Base-by-base conservation (phyloP, 805 yeast genomes). In the Pachysolen tannophilus region DNA sequence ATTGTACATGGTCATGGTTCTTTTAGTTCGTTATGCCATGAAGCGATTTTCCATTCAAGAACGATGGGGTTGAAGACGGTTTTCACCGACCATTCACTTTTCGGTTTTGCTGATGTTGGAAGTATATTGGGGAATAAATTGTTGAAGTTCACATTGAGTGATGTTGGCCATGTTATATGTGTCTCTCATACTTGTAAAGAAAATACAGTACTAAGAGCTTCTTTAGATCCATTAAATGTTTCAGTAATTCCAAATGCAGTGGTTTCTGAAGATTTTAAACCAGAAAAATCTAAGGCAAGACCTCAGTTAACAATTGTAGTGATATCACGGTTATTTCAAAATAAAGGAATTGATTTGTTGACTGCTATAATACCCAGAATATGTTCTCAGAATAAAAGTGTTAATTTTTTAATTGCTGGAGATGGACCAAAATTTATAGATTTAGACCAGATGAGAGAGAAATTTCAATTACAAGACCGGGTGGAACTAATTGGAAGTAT, bases 171-270 rank as follows among this genome's bases (percentile, higher is more conserved):
- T 53, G 86, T 84, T 30, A 90, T 92, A n/a, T 85, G 97, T 57
- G 99, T 92, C 2, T 83, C 95, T 3, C 92, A 92, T 52, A 90
- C 97, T 0, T 86, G 97, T 55, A 88, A 92, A 50, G 99, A 92
- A 46, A 92, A 92, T 53, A 87, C 95, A 7, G 95, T 88, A 4
- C 64, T 92, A 9, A 63, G 99, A 34, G 94, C 95, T 0, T 73
- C 82, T 2, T 58, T 88, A 27, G 83, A 85, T 43, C 97, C 97
- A 0, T 50, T 69, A 5, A 60, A 61, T 33, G 90, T 87, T 4
- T 78, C 88, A 11, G 99, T 88, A 17, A 92, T 92, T 13, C 99
- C 99, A 0, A 92, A 92, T 58, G 99, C 99, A 1, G 94, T 92
- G 4, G 75, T 92, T 1, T 72, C 92, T 4, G 72, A 73, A 30